Evolutionary conservation across 2,329 filamentous ascomycete genomes (phyloP), one percentile per base, ranked within the genome.

Genomic region (Epichloe sibirici): DNA sequence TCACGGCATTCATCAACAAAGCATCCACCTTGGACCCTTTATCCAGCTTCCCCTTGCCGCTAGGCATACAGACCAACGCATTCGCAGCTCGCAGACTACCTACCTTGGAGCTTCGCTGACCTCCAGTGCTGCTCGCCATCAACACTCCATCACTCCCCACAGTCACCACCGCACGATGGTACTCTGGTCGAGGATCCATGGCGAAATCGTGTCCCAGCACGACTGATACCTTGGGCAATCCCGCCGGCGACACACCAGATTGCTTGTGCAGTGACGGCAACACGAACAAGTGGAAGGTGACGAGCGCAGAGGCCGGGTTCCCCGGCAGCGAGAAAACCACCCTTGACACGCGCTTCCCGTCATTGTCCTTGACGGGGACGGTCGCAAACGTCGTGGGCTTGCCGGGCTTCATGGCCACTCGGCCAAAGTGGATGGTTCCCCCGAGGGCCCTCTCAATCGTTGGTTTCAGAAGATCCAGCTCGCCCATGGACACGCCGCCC

Each of bases 331-430:
- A 88, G 70, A 98, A 98, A 58, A 98, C 81, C 53, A 85, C 76
- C 63, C 87, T 90, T 1, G 71, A 72, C 25, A 81, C 68, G 45
- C 82, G 76, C 42, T 78, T 72, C 21, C 82, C 80, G 2, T 62
- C 64, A 56, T 78, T 77, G 54, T 79, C 73, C 66, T 83, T 83
- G 40, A 78, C 73, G 1, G 88, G 83, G 0, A 97, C 78, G 0
- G 89, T 96, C 2, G 93, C 93, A 66, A 98, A 98, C 0, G 93
- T 98, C 0, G 90, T 96, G 2, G 93, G 93, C 69, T 97, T 98
- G 4, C 93, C 93, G 0, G 93, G 93, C 72, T 98, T 98, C 93
- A 98, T 97, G 51, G 85, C 81, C 3, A 98, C 93, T 3, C 93
- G 85, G 25, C 93, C 93, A 61, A 98, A 98, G 68, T 96, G 93